Evolutionary conservation across 148 eudicot genomes (phyloP).

Genomic region (Amaranthus palmeri): DNA sequence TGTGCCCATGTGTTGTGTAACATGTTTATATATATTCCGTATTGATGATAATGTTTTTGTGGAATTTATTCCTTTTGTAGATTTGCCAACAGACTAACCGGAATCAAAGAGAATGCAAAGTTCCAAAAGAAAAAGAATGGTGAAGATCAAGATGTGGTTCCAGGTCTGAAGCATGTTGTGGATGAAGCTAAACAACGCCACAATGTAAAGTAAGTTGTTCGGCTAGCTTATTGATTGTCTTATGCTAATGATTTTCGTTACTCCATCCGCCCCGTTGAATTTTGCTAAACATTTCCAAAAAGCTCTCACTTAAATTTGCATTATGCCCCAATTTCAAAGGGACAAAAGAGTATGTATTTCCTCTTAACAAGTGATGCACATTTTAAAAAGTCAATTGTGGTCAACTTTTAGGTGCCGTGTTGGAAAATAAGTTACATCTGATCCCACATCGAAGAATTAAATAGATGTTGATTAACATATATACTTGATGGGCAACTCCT

Average conservation of each 20-base stretch:
- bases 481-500: too few species aligned
- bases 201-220: constrained; percentile 65
- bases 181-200: constrained; percentile 70
- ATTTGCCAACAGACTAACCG: constrained; percentile 84
- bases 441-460: too few species aligned
- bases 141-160: constrained; percentile 40
- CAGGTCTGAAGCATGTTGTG: constrained; percentile 72
- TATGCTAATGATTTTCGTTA: neutral
- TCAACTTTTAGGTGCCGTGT: neutral
- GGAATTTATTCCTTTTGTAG: constrained; percentile 30
- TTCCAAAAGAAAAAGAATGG: constrained; percentile 71
- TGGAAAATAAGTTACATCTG: too few species aligned
- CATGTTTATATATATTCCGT: neutral
- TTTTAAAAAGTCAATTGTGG: neutral
- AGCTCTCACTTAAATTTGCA: too few species aligned
- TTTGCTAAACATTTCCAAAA: too few species aligned
- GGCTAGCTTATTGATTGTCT: neutral
- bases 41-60: neutral
- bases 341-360: neutral
- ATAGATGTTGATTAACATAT: too few species aligned
- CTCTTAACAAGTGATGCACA: neutral
- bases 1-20: neutral
- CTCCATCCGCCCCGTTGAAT: neutral
- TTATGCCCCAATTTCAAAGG: too few species aligned
- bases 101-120: constrained; percentile 82